These are phyloP conservation scores for Agaricus blazei DNA, from an alignment of 768 basidiomycete species.

Conservation along the genomic window DNA sequence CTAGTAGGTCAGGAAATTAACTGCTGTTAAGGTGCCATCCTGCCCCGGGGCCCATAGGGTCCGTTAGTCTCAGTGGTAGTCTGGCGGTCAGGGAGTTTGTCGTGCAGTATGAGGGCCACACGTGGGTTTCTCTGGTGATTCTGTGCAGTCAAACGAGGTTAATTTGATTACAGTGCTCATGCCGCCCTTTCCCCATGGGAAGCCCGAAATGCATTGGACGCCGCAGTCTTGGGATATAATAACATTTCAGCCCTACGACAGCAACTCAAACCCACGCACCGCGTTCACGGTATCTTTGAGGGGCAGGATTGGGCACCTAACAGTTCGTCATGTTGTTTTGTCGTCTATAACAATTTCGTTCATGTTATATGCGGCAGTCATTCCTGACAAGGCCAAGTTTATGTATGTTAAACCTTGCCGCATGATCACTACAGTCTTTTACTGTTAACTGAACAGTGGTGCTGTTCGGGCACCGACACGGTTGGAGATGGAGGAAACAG, in stretches of 20 bases:
- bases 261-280: constrained; percentile 71
- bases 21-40: constrained; percentile 63
- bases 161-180: constrained; percentile 52
- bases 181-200: constrained; percentile 82
- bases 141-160: no score
- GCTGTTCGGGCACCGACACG: constrained; percentile 69
- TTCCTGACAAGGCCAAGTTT: constrained; percentile 77
- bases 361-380: constrained; percentile 42
- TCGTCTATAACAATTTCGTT: background rate
- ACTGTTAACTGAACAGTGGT: constrained; percentile 37
- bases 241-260: constrained; percentile 78
- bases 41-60: constrained; percentile 68
- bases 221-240: constrained; percentile 81
- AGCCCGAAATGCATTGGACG: constrained; percentile 78
- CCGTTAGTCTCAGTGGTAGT: constrained; percentile 58
- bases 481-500: constrained; percentile 51
- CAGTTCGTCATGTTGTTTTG: constrained; percentile 33
- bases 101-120: constrained; percentile 70
- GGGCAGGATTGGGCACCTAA: constrained; percentile 75
- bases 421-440: no score
- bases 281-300: constrained; percentile 76
- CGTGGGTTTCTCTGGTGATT: constrained; percentile 35
- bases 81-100: constrained; percentile 57
- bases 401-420: constrained; percentile 32
- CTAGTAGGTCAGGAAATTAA: background rate